A percentile compares a stretch with the other conserved stretches of the same genome.
These are phyloP conservation scores for Ogataea trehalophila DNA, from an alignment of 805 yeast genomes.

Conservation along the genomic window DNA sequence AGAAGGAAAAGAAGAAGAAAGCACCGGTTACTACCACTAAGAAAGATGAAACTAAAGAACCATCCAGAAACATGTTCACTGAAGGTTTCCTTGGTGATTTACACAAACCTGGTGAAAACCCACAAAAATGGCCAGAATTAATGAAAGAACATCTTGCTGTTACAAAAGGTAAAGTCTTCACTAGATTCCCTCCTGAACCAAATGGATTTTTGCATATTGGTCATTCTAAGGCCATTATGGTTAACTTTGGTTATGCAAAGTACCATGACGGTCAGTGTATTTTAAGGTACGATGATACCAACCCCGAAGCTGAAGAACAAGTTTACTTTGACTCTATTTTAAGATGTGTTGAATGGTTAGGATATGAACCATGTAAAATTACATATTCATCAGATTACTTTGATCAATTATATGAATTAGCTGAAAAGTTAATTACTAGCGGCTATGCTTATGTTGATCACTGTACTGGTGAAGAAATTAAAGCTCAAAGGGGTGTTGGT, in stretches of 20 bases:
- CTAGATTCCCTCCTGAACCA: slow-evolving; percentile 99
- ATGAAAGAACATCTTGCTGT: slow-evolving; percentile 74
- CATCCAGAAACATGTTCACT: slow-evolving; percentile 71
- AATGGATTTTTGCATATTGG: slow-evolving; percentile 97
- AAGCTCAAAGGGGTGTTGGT: slow-evolving; percentile 82
- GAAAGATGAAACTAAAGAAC: slow-evolving; percentile 19
- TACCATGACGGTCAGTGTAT: slow-evolving; percentile 83
- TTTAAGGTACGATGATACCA: slow-evolving; percentile 93
- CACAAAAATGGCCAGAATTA: slow-evolving; percentile 82
- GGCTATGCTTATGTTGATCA: slow-evolving; percentile 89
- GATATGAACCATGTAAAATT: slow-evolving; percentile 88
- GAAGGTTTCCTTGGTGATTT: slow-evolving; percentile 95
- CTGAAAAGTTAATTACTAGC: slow-evolving; percentile 68
- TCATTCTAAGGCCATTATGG: slow-evolving; percentile 96
- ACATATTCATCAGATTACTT: slow-evolving; percentile 96
- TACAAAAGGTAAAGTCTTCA: slow-evolving; percentile 78
- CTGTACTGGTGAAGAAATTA: slow-evolving; percentile 88
- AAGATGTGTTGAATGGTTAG: slow-evolving; percentile 89
- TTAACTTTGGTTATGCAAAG: slow-evolving; percentile 95
- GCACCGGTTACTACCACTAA: slow-evolving; percentile 17
- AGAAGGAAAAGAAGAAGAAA: slow-evolving; percentile 66
- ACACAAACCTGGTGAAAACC: slow-evolving; percentile 93
- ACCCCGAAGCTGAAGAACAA: slow-evolving; percentile 98
- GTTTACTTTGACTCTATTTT: slow-evolving; percentile 78
- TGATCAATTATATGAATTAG: slow-evolving; percentile 80